These are phyloP conservation scores for Entophlyctis helioformis DNA, from an alignment of 192 early-diverging fungal species.

Conservation along the genomic window DNA sequence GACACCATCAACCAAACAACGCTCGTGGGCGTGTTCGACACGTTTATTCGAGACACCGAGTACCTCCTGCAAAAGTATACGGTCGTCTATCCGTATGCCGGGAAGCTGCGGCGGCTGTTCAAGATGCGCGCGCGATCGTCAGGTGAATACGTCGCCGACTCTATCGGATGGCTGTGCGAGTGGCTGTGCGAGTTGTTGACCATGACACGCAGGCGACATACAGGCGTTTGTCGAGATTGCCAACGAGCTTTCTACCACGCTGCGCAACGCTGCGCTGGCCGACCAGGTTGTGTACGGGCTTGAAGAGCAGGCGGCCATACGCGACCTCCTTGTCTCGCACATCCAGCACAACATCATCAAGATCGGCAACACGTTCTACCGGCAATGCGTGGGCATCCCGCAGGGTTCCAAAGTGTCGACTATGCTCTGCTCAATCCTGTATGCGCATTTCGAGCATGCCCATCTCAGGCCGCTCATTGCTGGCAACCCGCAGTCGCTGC, in stretches of 20 bases:
- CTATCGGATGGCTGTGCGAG: no score
- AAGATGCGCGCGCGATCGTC: no score
- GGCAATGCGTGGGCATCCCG: conserved; percentile 71
- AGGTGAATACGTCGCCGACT: no score
- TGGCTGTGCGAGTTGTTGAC: no score
- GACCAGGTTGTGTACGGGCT: conserved; percentile 52
- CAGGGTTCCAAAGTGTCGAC: conserved; percentile 84
- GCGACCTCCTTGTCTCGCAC: conserved; percentile 47
- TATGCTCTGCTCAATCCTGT: conserved; percentile 76
- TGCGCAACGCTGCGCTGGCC: conserved; percentile 53
- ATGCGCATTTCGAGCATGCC: conserved; percentile 58
- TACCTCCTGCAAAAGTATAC: conserved; percentile 60
- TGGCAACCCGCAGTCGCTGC: conserved; percentile 28
- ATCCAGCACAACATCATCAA: conserved; percentile 48
- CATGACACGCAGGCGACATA: conserved; percentile 29
- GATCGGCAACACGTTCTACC: conserved; percentile 47
- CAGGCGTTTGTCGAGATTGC: conserved; percentile 28
- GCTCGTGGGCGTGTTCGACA: no score
- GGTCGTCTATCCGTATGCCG: conserved; percentile 20
- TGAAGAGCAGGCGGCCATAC: conserved; percentile 31
- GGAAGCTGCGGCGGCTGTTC: conserved; percentile 19
- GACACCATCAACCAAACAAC: conserved; percentile 80
- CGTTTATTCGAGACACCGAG: conserved; percentile 40
- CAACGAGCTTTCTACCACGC: conserved; percentile 19
- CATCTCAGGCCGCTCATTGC: conserved; percentile 27